Percentiles rank a stretch among this genome's conserved stretches.
These are phyloP conservation scores for Candida sphagnicola DNA, from an alignment of 805 yeast species.

Conservation along the genomic window DNA sequence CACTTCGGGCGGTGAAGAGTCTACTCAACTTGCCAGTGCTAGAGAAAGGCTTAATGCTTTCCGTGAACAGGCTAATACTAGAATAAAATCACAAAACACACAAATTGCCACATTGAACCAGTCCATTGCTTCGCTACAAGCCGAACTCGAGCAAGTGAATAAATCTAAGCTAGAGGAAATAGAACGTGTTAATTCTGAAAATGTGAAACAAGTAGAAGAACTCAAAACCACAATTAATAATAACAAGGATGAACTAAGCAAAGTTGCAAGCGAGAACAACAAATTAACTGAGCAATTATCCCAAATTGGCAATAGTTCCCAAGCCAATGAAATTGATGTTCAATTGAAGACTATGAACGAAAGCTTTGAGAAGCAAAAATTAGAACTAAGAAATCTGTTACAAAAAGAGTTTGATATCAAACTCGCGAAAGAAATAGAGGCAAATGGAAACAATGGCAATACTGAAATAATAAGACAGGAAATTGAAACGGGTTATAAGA, in stretches of 20 bases:
- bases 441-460: conserved; percentile 13
- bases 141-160: conserved; percentile 13
- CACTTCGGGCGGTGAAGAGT: conserved; percentile 10
- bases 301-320: conserved; percentile 10
- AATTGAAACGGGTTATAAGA: conserved; percentile 14
- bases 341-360: conserved; percentile 9
- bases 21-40: conserved; percentile 22
- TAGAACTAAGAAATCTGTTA: conserved; percentile 11
- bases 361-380: conserved; percentile 17
- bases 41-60: conserved; percentile 16
- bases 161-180: conserved; percentile 4
- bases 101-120: conserved; percentile 24
- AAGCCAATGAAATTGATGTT: conserved; percentile 15
- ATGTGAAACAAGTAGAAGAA: conserved; percentile 21
- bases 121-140: conserved; percentile 17
- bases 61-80: conserved; percentile 19
- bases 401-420: conserved; percentile 17
- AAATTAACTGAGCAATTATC: conserved; percentile 12
- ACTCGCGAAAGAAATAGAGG: conserved; percentile 29
- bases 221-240: conserved; percentile 10
- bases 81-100: conserved; percentile 19
- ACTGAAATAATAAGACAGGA: conserved; percentile 23
- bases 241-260: conserved; percentile 13
- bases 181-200: conserved; percentile 11
- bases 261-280: conserved; percentile 4